Base-by-base conservation (phyloP, 139 green algal species). In the Spirogloea muscicola region DNA sequence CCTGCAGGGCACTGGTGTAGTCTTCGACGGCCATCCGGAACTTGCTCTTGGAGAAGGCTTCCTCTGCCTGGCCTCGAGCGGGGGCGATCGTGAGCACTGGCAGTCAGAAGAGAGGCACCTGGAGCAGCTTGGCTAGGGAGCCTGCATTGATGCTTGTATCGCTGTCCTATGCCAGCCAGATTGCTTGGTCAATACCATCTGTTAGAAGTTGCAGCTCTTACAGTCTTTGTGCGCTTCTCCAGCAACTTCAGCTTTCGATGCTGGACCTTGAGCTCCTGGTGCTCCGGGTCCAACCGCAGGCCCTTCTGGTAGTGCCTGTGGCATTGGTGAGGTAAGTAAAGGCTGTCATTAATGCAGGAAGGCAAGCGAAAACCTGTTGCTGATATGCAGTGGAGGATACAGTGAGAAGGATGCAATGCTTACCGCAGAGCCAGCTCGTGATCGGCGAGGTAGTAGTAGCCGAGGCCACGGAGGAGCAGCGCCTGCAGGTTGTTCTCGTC, bases 211-310 rank as follows among this genome's bases (percentile, higher is more conserved):
- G n/a, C n/a, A n/a, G n/a, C n/a, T n/a, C n/a, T n/a, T 40, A 68
- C 72, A 16, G 42, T 62, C 51, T 82, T 80, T 7, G 48, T 72
- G 6, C 42, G 70, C 63, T 81, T 81, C 42, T 83, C 76, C 0
- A 83, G 69, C 34, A 62, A 44, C 40, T 83, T 83, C 16, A 80
- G 29, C 76, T 83, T 80, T 3, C 76, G 59, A 33, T 81, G 80
- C 57, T 80, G 68, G 31, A 76, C 66, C 38, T 83, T 83, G 6
- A 67, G 42, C 40, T 76, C 69, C 25, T 18, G 39, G 72, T 83
- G 76, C 60, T 83, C 76, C 21, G 76, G 76, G 37, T 83, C 76
- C 3, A 29, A 74, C 7, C 69, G 58, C 38, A 83, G 58, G 3
- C 40, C 76, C 3, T 29, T 21, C n/a, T 78, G 76, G 38, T 49